These are phyloP conservation scores for Dalbergia cultrata DNA, from an alignment of 306 rosid species.

Conservation along the genomic window DNA sequence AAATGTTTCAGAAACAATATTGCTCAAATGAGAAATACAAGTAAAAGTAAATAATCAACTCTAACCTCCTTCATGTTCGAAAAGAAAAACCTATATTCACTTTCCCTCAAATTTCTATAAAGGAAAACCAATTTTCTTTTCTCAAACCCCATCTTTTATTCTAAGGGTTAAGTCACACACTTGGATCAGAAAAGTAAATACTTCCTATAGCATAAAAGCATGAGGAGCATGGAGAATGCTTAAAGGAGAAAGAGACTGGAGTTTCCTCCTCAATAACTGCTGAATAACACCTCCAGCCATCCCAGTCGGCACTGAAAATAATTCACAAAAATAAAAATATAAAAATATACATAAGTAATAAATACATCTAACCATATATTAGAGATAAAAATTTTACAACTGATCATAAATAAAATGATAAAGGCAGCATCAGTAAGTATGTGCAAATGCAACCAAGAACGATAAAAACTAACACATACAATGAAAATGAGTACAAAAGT, in stretches of 20 bases:
- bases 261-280: conserved; percentile 1
- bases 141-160: not conserved
- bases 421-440: not conserved
- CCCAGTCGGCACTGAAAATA: not conserved
- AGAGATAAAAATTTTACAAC: not conserved
- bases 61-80: not conserved
- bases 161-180: not conserved
- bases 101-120: not conserved
- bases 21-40: no score
- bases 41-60: not conserved
- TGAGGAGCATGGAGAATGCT: conserved; percentile 39
- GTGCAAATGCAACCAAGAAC: not conserved
- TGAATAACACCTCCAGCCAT: no score
- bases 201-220: conserved; percentile 18
- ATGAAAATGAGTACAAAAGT: no score
- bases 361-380: no score
- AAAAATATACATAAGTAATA: no score
- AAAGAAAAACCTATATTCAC: not conserved
- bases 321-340: no score
- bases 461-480: no score
- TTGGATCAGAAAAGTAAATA: conserved; percentile 9
- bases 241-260: conserved; percentile 64
- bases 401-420: not conserved
- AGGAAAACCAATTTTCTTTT: not conserved
- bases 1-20: no score